Evolutionary conservation across 768 basidiomycete species (phyloP).

Genomic region (Phlegmacium glaucopus): DNA sequence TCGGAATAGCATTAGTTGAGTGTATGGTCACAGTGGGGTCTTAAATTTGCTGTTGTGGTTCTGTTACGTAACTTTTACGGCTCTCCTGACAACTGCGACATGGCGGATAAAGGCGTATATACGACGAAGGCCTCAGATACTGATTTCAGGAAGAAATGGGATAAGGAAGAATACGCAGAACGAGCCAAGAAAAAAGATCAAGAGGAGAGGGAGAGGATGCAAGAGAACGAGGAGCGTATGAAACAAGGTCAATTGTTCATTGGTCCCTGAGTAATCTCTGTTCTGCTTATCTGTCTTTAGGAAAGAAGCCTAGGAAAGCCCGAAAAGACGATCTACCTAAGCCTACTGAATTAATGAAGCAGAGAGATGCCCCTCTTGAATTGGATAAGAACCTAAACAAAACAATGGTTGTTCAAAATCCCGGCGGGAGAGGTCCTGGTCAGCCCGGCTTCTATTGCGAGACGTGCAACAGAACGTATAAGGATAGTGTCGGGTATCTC

Average conservation of each 20-base stretch:
- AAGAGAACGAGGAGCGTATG: constrained; percentile 80
- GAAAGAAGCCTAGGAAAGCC: constrained; percentile 76
- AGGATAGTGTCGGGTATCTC: constrained; percentile 90
- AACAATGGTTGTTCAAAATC: constrained; percentile 90
- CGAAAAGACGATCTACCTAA: constrained; percentile 81
- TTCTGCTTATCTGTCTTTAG: constrained; percentile 33
- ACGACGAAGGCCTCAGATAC: constrained; percentile 55
- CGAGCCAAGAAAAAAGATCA: constrained; percentile 77
- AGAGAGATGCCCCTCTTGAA: constrained; percentile 78
- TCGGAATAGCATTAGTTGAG: constrained; percentile 15
- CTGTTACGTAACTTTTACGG: no score
- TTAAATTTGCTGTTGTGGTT: no score
- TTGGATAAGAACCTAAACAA: constrained; percentile 95
- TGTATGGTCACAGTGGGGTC: no score
- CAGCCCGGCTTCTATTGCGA: constrained; percentile 96
- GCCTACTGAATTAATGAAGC: constrained; percentile 91
- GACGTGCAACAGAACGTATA: constrained; percentile 85
- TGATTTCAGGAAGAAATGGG: constrained; percentile 89
- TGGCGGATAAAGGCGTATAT: constrained; percentile 40
- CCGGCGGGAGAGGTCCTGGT: constrained; percentile 79
- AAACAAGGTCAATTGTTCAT: constrained; percentile 62
- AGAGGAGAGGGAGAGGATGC: constrained; percentile 79
- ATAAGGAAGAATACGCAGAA: constrained; percentile 88
- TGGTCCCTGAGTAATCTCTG: not conserved
- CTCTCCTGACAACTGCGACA: constrained; percentile 11